Base-by-base conservation (phyloP, 352 stramenopile genomes). In the Globisporangium lucens region DNA sequence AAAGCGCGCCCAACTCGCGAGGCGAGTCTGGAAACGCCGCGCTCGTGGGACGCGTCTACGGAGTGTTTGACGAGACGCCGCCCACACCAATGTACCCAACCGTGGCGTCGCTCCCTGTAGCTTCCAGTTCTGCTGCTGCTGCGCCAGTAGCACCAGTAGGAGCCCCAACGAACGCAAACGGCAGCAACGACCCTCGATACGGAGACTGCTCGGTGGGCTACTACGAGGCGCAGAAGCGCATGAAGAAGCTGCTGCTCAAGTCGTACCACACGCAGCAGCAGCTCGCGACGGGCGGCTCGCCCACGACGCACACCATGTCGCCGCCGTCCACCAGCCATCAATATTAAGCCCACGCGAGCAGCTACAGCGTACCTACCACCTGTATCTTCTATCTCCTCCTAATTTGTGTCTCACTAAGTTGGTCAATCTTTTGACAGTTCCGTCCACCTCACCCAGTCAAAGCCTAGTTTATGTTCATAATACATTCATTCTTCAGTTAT, bases 241-340 rank as follows among this genome's bases (percentile, higher is more conserved):
- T 93, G 82, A 79, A 81, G 17, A 89, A 89, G 56, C 73, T 93
- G 33, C 69, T 93, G 47, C 73, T 90, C 65, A 90, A 93, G 77
- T 90, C 83, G 49, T 91, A 90, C 69, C 76, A 90, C 71, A 93
- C 85, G 55, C 84, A 91, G 66, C 83, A 91, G 72, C 82, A 91
- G 65, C 82, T 93, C 65, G 85, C 81, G 12, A 79, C 81, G 0
- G 76, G 79, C 20, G 65, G 66, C 24, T 78, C 72, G 38, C 65
- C 69, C 12, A 71, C 58, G 10, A 65, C 55, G 51, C 24, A 62
- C 51, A 22, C 38, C 24, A 67, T 63, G 53, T 41, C 53, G 55
- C 22, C 43, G 47, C 17, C 56, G 29, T 38, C 55, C 27, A 43
- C 55, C 17, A 58, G 56, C 56, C n/a, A 63, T 57, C 22, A 22